Conservation (phyloP, 352 stramenopile genomes). For the Pythium diclinum region DNA sequence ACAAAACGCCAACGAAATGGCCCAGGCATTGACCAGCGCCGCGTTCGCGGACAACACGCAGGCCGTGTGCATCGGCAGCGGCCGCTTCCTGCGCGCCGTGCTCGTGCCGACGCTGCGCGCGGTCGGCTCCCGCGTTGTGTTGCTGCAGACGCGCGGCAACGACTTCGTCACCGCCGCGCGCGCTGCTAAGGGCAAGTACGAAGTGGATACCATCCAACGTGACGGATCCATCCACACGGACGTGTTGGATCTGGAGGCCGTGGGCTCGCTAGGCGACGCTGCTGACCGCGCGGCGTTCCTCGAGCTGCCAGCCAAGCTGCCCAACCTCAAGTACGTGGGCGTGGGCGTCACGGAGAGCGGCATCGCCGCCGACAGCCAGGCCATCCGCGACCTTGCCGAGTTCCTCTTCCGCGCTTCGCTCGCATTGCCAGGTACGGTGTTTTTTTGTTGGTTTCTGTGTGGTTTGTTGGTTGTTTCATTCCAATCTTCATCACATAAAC, state of each 20-base stretch:
- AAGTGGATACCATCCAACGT: slow-evolving; percentile 60
- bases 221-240: slow-evolving; percentile 43
- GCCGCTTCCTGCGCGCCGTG: slow-evolving; percentile 66
- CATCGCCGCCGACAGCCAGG: slow-evolving; percentile 28
- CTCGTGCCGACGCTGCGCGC: slow-evolving; percentile 55
- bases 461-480: neutral
- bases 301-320: slow-evolving; percentile 27
- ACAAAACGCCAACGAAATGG: slow-evolving; percentile 12
- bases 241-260: slow-evolving; percentile 31
- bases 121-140: slow-evolving; percentile 38
- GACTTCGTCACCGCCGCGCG: slow-evolving; percentile 50
- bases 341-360: slow-evolving; percentile 68
- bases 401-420: slow-evolving; percentile 47
- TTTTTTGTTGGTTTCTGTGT: neutral
- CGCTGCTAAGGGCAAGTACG: slow-evolving; percentile 39
- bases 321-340: slow-evolving; percentile 40
- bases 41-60: slow-evolving; percentile 28
- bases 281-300: slow-evolving; percentile 26
- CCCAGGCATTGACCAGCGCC: slow-evolving; percentile 16
- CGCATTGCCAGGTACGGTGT: slow-evolving; percentile 32
- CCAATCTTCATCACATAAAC: no score
- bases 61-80: slow-evolving; percentile 63
- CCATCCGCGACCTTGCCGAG: slow-evolving; percentile 50
- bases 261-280: slow-evolving; percentile 24
- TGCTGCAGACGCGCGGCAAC: slow-evolving; percentile 58